These are phyloP conservation scores for Microthlaspi erraticum DNA, from an alignment of 345 rosid species.

Conservation along the genomic window DNA sequence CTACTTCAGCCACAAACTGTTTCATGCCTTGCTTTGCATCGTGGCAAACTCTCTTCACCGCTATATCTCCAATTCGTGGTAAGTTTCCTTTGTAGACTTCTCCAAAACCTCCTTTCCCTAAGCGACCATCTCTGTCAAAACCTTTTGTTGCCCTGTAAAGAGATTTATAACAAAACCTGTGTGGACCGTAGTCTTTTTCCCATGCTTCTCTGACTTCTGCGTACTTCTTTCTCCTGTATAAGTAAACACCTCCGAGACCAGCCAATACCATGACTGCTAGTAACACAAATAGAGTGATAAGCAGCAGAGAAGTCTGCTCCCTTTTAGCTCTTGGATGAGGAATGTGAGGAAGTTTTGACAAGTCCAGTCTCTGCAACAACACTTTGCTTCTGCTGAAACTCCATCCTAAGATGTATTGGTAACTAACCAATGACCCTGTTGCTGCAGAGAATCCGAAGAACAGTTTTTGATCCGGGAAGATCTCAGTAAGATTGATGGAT, in stretches of 20 bases:
- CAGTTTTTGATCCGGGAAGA: conserved; percentile 41
- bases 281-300: conserved; percentile 33
- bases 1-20: conserved; percentile 54
- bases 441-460: conserved; percentile 67
- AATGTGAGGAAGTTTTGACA: conserved; percentile 57
- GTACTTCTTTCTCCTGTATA: conserved; percentile 50
- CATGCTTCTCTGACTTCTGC: conserved; percentile 62
- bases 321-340: conserved; percentile 36
- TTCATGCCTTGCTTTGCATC: conserved; percentile 55
- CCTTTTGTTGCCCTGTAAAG: conserved; percentile 66
- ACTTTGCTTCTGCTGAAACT: conserved; percentile 55
- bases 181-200: conserved; percentile 66
- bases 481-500: conserved; percentile 47
- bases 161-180: conserved; percentile 57
- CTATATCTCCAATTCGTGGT: conserved; percentile 49
- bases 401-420: conserved; percentile 71
- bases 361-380: conserved; percentile 42
- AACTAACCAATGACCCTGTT: conserved; percentile 46
- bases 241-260: conserved; percentile 26
- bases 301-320: conserved; percentile 29
- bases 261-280: conserved; percentile 16
- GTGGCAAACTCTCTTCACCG: conserved; percentile 59
- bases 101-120: conserved; percentile 69
- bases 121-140: conserved; percentile 48
- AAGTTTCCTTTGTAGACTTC: conserved; percentile 57